Evolutionary conservation across 2,329 filamentous ascomycete species (phyloP).

Genomic region (Parafenestella ontariensis): DNA sequence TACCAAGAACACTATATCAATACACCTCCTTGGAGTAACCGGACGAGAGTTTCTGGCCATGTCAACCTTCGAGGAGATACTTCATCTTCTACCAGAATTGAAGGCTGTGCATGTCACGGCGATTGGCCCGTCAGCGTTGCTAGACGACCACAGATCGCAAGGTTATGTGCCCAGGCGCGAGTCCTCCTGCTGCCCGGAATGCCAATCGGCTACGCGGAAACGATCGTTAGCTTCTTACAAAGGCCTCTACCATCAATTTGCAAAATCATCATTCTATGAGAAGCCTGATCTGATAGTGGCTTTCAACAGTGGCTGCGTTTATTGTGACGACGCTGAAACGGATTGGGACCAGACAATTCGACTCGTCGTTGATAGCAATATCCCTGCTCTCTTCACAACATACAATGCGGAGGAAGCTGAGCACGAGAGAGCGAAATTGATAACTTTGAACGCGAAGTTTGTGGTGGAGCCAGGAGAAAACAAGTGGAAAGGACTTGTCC

Average conservation of each 20-base stretch:
- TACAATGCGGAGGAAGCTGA: conserved; percentile 19
- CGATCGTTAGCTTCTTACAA: conserved; percentile 16
- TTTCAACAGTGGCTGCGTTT: conserved; percentile 26
- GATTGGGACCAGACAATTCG: conserved; percentile 25
- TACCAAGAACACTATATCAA: conserved; percentile 5
- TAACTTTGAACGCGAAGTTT: conserved; percentile 11
- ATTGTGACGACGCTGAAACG: conserved; percentile 20
- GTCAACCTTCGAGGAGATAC: conserved; percentile 22
- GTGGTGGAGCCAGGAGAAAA: conserved; percentile 16
- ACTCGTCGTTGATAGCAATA: conserved; percentile 9
- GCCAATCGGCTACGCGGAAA: conserved; percentile 11
- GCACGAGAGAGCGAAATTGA: conserved; percentile 16
- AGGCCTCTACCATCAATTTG: conserved; percentile 27
- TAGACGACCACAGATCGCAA: conserved; percentile 1
- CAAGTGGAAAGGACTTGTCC: conserved; percentile 22
- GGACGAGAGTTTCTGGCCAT: conserved; percentile 23
- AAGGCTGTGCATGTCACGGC: conserved; percentile 18
- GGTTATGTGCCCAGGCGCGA: conserved; percentile 10
- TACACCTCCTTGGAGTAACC: conserved; percentile 25
- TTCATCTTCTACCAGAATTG: conserved; percentile 20
- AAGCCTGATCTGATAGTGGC: conserved; percentile 22
- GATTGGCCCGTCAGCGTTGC: conserved; percentile 10
- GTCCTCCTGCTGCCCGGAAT: conserved; percentile 18
- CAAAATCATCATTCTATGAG: conserved; percentile 11
- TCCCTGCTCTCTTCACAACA: conserved; percentile 24